Conservation (phyloP, 148 eudicot species). For the Beta vulgaris region DNA sequence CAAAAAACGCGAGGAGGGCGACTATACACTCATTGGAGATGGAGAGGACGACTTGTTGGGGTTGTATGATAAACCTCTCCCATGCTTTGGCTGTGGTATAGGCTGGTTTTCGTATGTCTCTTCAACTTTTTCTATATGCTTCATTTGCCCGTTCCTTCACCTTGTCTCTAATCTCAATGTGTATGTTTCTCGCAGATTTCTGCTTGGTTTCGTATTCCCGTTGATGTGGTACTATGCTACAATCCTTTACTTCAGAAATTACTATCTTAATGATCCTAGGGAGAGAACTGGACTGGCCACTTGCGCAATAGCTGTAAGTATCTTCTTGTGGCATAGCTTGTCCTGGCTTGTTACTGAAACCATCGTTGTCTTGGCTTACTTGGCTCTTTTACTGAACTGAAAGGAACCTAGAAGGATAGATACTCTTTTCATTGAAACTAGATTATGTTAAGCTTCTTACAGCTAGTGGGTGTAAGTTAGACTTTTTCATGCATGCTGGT, state of each 20-base stretch:
- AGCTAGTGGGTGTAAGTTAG: background rate
- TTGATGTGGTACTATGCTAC: constrained; percentile 67
- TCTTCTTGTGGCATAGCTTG: constrained; percentile 7
- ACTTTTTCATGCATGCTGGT: background rate
- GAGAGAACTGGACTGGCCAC: constrained; percentile 70
- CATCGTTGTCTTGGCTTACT: too few relatives aligned
- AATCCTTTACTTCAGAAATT: constrained; percentile 56
- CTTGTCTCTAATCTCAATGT: constrained; percentile 2
- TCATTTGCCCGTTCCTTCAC: constrained; percentile 8
- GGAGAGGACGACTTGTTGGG: constrained; percentile 40
- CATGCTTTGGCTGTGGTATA: constrained; percentile 65
- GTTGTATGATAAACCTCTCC: constrained; percentile 58
- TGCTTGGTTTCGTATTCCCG: constrained; percentile 64
- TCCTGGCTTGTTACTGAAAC: constrained; percentile 1
- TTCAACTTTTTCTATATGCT: background rate
- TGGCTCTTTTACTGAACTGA: too few relatives aligned
- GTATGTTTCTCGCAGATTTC: constrained; percentile 38
- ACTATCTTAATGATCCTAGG: constrained; percentile 67
- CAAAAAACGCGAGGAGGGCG: constrained; percentile 27
- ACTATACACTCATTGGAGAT: constrained; percentile 34
- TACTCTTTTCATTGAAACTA: too few relatives aligned
- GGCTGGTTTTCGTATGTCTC: constrained; percentile 66
- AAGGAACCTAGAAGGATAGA: too few relatives aligned
- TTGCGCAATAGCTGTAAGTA: constrained; percentile 61
- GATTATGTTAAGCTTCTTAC: background rate